Evolutionary conservation across 345 rosid species (phyloP).

Genomic region (Pistacia vera): DNA sequence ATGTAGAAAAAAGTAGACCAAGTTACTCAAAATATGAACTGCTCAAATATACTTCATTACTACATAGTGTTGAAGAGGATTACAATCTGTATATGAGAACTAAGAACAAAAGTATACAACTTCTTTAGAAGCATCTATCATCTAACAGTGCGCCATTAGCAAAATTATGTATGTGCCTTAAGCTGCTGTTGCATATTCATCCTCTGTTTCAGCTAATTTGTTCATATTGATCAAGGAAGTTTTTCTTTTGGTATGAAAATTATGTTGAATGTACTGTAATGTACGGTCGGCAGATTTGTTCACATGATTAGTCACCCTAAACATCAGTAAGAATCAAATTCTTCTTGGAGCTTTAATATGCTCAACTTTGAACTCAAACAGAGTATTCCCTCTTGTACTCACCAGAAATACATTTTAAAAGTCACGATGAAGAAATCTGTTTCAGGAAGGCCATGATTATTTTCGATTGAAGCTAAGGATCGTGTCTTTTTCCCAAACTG

Average conservation of each 20-base stretch:
- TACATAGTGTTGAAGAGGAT: background rate
- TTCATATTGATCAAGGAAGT: background rate
- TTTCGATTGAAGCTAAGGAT: background rate
- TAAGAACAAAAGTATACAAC: background rate
- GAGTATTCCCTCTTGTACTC: background rate
- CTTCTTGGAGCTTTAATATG: background rate
- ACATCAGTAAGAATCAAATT: background rate
- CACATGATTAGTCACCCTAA: background rate
- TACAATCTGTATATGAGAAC: background rate
- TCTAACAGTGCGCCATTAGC: background rate
- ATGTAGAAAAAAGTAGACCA: no score
- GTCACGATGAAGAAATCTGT: conserved; percentile 1
- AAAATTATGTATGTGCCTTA: background rate
- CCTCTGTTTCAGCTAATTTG: background rate
- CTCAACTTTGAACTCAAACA: background rate
- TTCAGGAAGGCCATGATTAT: background rate
- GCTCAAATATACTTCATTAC: background rate
- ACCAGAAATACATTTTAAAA: background rate
- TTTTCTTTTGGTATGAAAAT: background rate
- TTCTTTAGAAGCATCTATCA: background rate
- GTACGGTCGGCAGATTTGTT: background rate
- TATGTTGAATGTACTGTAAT: background rate
- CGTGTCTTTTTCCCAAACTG: conserved; percentile 7
- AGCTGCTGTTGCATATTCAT: background rate
- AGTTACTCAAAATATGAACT: background rate